Conservation (phyloP, 768 basidiomycete genomes). For the Lentinula raphanica region DNA sequence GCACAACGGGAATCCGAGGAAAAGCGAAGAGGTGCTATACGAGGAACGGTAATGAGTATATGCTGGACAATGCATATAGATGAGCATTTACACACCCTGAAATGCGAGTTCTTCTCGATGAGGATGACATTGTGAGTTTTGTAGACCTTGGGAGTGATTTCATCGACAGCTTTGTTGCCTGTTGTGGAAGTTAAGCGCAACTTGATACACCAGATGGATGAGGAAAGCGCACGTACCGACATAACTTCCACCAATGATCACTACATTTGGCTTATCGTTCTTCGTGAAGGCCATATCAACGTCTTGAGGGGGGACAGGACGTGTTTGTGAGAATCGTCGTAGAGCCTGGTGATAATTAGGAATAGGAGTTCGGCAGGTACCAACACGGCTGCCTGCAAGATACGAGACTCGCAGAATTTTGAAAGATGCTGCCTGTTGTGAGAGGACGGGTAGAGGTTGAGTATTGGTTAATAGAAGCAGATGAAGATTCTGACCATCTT, state of each 20-base stretch:
- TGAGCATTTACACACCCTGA: constrained; percentile 13
- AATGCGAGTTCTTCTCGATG: constrained; percentile 30
- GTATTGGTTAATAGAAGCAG: not conserved
- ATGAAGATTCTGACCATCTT: not conserved
- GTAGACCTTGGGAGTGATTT: constrained; percentile 16
- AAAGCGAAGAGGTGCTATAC: constrained; percentile 30
- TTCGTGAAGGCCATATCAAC: not conserved
- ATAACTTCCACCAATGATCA: constrained; percentile 31
- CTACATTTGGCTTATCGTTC: constrained; percentile 22
- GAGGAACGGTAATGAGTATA: constrained; percentile 13
- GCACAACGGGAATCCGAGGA: constrained; percentile 24
- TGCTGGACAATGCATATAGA: not conserved
- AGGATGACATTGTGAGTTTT: constrained; percentile 23
- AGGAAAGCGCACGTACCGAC: constrained; percentile 18
- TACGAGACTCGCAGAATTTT: not conserved
- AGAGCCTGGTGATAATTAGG: not conserved
- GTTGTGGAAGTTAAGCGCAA: too few species aligned
- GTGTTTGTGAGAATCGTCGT: not conserved
- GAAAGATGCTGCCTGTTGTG: not conserved
- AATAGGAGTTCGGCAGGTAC: not conserved
- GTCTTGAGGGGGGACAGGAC: not conserved
- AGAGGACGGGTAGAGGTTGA: too few species aligned
- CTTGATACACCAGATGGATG: not conserved
- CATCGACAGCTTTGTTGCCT: constrained; percentile 19
- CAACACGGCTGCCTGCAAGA: not conserved